Conservation (phyloP, 371 early-diverging fungal species). For the Rhizopus sp. region DNA sequence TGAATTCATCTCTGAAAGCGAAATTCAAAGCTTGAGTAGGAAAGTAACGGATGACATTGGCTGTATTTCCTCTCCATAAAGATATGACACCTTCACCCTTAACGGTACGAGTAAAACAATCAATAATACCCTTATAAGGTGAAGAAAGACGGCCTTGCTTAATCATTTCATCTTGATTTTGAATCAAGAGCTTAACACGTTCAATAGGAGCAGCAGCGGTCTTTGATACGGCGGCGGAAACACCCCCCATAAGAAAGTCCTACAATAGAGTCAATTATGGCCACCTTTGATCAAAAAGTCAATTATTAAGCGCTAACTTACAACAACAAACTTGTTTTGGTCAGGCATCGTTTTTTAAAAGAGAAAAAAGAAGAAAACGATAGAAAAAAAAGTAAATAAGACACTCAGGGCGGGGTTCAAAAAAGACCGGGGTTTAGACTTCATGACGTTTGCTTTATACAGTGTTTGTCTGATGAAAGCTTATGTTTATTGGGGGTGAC, state of each 20-base stretch:
- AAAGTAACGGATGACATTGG: constrained; percentile 87
- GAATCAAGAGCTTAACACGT: constrained; percentile 84
- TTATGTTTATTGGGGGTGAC: too few species aligned
- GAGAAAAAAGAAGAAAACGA: constrained; percentile 22
- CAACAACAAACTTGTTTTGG: constrained; percentile 48
- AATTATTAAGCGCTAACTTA: constrained; percentile 24
- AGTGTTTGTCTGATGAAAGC: too few species aligned
- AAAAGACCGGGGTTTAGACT: constrained; percentile 2
- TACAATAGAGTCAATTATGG: constrained; percentile 4
- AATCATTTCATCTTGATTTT: constrained; percentile 82
- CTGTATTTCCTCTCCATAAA: constrained; percentile 82
- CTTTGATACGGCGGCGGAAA: constrained; percentile 92
- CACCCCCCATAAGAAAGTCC: constrained; percentile 76
- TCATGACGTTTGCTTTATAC: neutral
- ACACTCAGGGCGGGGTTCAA: constrained; percentile 14
- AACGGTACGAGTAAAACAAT: constrained; percentile 76
- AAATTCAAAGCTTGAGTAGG: constrained; percentile 87
- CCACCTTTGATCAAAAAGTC: neutral
- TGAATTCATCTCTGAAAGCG: constrained; percentile 83
- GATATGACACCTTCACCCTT: constrained; percentile 72
- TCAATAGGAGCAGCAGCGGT: constrained; percentile 89
- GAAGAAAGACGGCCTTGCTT: constrained; percentile 69
- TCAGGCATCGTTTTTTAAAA: constrained; percentile 26
- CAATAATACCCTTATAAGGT: constrained; percentile 79
- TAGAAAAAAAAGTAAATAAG: constrained; percentile 13